These are phyloP conservation scores for Acanthamoeba castellanii DNA, from an alignment of 208 protist genomes.

Conservation along the genomic window DNA sequence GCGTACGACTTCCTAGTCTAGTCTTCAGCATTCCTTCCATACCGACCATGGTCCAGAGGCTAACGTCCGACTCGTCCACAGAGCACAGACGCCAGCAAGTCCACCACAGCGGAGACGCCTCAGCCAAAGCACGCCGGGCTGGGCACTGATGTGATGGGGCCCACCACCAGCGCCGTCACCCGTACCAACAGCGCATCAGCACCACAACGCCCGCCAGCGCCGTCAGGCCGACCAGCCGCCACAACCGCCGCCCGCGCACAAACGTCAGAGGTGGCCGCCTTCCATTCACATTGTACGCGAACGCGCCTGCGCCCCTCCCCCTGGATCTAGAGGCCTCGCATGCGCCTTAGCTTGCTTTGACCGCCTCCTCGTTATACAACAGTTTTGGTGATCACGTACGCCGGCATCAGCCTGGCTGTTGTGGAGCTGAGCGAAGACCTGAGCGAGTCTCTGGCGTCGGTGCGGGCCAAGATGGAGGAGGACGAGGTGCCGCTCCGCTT, in stretches of 20 bases:
- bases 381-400: conserved; percentile 48
- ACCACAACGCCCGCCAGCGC: not conserved
- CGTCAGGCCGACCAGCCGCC: not conserved
- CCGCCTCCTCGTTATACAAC: not conserved
- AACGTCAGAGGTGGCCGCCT: not conserved
- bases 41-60: not conserved
- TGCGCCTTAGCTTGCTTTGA: not conserved
- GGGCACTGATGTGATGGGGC: not conserved
- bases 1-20: not conserved
- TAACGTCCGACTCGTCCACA: not conserved
- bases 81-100: not conserved
- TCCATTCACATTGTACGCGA: conserved; percentile 9
- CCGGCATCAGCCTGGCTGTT: conserved; percentile 10
- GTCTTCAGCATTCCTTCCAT: not conserved
- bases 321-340: not conserved
- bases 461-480: conserved; percentile 42
- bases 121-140: not conserved
- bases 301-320: not conserved
- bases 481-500: conserved; percentile 49
- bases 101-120: not conserved
- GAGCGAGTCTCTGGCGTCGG: not conserved
- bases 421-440: conserved; percentile 16
- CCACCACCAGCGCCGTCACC: not conserved
- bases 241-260: not conserved
- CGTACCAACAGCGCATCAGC: not conserved